Conservation (phyloP, 495 filamentous ascomycete species). For the Penicillium bovifimosum region DNA sequence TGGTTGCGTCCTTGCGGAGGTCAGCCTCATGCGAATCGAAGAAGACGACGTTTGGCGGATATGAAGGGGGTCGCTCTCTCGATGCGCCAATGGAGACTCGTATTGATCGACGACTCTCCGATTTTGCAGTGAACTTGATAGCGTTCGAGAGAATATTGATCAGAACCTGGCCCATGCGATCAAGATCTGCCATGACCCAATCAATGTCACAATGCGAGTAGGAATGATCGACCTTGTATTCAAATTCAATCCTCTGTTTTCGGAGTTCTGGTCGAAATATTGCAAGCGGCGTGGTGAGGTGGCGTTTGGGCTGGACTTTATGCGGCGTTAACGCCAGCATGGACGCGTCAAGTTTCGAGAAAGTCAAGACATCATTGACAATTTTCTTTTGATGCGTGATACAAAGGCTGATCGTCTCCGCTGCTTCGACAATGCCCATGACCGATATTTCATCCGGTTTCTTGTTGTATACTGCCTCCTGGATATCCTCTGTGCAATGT, state of each 20-base stretch:
- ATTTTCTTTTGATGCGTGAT: conserved; percentile 76
- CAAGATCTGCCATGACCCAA: conserved; percentile 67
- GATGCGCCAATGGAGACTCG: conserved; percentile 66
- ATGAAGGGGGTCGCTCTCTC: conserved; percentile 42
- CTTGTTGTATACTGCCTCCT: conserved; percentile 15
- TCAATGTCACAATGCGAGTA: conserved; percentile 52
- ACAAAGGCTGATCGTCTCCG: conserved; percentile 70
- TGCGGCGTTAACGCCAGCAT: conserved; percentile 64
- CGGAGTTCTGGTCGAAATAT: conserved; percentile 70
- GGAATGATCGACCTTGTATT: conserved; percentile 53
- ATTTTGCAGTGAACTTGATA: conserved; percentile 66
- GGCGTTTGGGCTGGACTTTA: conserved; percentile 58
- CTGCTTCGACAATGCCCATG: conserved; percentile 53
- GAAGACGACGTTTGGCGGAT: conserved; percentile 45
- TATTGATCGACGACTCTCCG: conserved; percentile 52
- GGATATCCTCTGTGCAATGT: conserved; percentile 75
- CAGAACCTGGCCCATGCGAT: conserved; percentile 65
- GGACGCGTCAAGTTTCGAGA: conserved; percentile 78
- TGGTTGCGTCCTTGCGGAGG: conserved; percentile 39
- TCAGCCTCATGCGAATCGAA: conserved; percentile 42
- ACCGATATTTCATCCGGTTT: conserved; percentile 6
- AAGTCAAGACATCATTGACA: conserved; percentile 71
- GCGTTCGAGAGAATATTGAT: conserved; percentile 74
- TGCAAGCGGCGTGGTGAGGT: conserved; percentile 61
- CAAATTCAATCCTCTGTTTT: conserved; percentile 60